Evolutionary conservation across 176 grass and related monocot species (phyloP).

Genomic region (Ensete glaucum): DNA sequence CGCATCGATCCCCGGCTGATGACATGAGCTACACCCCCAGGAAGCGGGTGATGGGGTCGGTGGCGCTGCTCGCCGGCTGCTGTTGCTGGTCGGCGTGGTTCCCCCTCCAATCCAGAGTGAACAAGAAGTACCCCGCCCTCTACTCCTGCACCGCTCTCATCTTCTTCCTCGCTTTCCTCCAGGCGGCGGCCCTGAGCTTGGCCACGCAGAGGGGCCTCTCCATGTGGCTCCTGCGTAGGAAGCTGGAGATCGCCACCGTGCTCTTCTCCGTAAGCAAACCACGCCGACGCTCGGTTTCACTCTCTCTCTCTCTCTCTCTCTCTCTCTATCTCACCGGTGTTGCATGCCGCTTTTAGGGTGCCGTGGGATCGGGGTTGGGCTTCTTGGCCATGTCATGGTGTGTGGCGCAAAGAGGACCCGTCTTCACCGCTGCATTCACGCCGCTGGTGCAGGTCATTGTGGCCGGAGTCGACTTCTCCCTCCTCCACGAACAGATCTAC

Average conservation of each 20-base stretch:
- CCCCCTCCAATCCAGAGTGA: conserved; percentile 45
- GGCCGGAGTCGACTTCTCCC: conserved; percentile 37
- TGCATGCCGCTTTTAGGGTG: conserved; percentile 23
- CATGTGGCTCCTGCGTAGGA: conserved; percentile 35
- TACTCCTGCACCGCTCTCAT: conserved; percentile 46
- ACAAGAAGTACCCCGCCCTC: conserved; percentile 42
- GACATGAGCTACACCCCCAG: background rate
- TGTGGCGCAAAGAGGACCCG: conserved; percentile 56
- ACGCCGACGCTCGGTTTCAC: too few species aligned
- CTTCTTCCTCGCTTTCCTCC: conserved; percentile 55
- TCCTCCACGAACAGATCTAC: conserved; percentile 63
- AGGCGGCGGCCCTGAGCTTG: conserved; percentile 32
- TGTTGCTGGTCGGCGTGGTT: conserved; percentile 31
- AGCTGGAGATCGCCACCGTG: conserved; percentile 44
- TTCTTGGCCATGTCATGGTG: conserved; percentile 75
- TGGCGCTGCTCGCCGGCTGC: conserved; percentile 19
- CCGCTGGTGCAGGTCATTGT: conserved; percentile 57
- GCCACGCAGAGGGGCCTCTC: conserved; percentile 32
- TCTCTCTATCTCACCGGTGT: background rate
- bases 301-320: background rate
- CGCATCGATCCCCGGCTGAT: background rate
- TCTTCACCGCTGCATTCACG: conserved; percentile 78
- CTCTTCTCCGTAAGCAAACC: conserved; percentile 43
- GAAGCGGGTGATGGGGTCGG: conserved; percentile 47
- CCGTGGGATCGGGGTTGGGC: conserved; percentile 44